Evolutionary conservation across 176 grass and related monocot species (phyloP), one percentile per base, ranked within the genome.

Genomic region (Ananas comosus): DNA sequence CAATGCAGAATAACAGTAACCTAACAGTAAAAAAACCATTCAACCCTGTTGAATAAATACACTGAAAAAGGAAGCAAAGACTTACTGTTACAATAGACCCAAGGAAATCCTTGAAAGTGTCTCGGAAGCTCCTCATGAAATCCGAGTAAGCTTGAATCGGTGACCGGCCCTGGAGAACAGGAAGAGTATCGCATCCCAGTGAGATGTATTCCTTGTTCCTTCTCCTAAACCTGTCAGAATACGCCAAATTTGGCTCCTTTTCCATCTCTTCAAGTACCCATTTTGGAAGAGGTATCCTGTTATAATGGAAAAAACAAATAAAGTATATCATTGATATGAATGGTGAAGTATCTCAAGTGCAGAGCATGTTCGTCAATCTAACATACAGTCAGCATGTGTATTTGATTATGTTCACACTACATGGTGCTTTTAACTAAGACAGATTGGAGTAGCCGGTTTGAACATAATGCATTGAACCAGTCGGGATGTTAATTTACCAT

Each of bases 171-270:
- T 74, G 84, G 65, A 91, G 72, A 87, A 91, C 24, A 24, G 85
- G 85, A 74, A 91, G 59, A 64, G 72, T 51, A 64, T 91, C 88
- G 64, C 88, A 91, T 23, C 88, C 88, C 53, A 91, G 64, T 77
- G 88, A 91, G 70, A 91, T 87, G 65, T 85, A 91, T 73, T 91
- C 88, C 81, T 91, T 87, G 67, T 84, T 91, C 78, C 85, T 82
- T 69, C 74, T 71, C 50, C 76, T 70, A 68, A 80, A 80, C 66
- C 72, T 87, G 78, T 91, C 82, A 22, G 81, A 85, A 81, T 82
- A 91, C 77, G 82, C 83, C 76, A 91, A 72, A 65, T 91, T 76
- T 51, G 88, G 88, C 47, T 87, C 51, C 70, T 67, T 87, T 13
- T 85, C 81, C 88, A 91, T 91, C 71, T 91, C 81, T 68, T 85